Evolutionary conservation across 208 protist genomes (phyloP), one percentile per base, ranked within the genome.

Genomic region (Trypanosomatidae sp.): DNA sequence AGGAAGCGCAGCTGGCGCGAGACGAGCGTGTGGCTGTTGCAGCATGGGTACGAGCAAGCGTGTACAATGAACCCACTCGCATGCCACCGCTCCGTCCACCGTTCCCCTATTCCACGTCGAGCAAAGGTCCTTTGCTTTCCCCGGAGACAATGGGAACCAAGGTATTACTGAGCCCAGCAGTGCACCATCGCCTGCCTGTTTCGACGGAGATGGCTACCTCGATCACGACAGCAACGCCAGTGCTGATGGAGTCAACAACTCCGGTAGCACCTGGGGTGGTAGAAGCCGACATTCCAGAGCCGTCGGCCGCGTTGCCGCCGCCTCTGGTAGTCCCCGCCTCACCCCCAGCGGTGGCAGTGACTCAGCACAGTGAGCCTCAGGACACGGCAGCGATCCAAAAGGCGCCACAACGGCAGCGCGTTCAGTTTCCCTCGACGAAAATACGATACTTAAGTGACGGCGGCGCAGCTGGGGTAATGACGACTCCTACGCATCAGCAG

Each of bases 11-110:
- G 33, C 67, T 47, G 59, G 25, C 55, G 59, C 65, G 72, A 25
- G 76, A 85, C 55, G 80, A 85, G 67, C 72, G 73, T 25, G 30
- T 49, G 3, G 71, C 68, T 30, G 80, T 85, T 49, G 22, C 64
- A 59, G 66, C 60, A 62, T 87, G 83, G 83, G 79, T 81, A 44
- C 72, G 76, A 1, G 79, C 74, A 9, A 76, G 68, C 41, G 83
- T 80, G 65, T 87, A 87, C 66, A 87, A 84, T 68, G 67, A 83
- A 36, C 79, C 69, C 1, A 58, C 71, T 17, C 50, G 50, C 15
- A 79, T 84, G 55, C 83, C 83, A 19, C 83, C 83, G 15, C 69
- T 87, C 41, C 78, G 73, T 39, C 70, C 76, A 52, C 74, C 74
- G 25, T 80, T 79, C 52, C 60, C 74, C 12, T 56, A 53, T 39